Evolutionary conservation across 441 rosid genomes (phyloP), one percentile per base, ranked within the genome.

Genomic region (Populus hybrid): DNA sequence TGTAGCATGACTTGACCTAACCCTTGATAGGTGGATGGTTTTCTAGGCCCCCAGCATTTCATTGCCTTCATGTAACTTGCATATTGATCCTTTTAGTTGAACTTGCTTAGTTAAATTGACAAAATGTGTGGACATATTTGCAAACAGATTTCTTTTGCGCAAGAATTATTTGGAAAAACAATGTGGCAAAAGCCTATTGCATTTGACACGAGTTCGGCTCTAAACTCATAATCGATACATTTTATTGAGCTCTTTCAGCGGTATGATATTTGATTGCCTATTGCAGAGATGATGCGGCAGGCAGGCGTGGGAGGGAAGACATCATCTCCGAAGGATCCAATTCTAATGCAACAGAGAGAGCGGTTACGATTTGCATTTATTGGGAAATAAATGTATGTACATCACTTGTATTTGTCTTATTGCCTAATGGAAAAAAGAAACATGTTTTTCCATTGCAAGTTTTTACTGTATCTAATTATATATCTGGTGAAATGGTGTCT

Each of bases 321-420:
- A 71, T 89, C 94, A 59, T 26, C 26, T 42, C 98, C 99, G 7
- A 94, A 89, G 83, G 95, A 96, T 68, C 89, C 88, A 74, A 75
- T 86, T 73, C 81, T 88, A 74, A 87, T 83, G 83, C 84, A 92
- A 82, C 94, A 86, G 74, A 88, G 93, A 87, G 98, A 94, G 64
- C 85, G 91, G 56, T 86, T 94, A 68, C 89, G 94, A 83, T 91
- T 96, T 81, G 95, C 91, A 72, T 90, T 92, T 67, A 91, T 96
- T 4, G 90, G 95, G 18, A 88, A 91, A 85, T 94, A 86, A 93
- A 82, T 79, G 83, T 80, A 81, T 78, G 80, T 74, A 77, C 70
- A 45, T 69, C 31, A 64, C 78, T 74, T 78, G 77, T 70, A 71
- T 64, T 63, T 81, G 31, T 77, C 63, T 76, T 24, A 63, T 35